These are phyloP conservation scores for Hyphodiscus hymeniophilus DNA, from an alignment of 495 filamentous ascomycete species.

Conservation along the genomic window DNA sequence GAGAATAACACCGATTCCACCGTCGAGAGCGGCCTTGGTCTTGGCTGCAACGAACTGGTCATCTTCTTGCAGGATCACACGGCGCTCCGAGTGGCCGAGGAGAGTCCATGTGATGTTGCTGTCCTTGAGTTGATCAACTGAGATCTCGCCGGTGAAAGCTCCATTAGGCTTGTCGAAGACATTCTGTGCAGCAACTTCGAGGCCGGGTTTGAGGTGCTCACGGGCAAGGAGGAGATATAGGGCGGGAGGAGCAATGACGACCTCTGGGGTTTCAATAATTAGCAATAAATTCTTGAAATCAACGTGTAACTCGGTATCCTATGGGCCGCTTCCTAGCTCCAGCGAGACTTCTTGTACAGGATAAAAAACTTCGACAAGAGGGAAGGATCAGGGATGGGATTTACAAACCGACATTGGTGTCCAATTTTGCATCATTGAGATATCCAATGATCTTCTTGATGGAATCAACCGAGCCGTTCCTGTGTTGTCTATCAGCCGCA, in stretches of 20 bases:
- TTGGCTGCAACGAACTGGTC: constrained; percentile 86
- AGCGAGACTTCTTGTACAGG: constrained; percentile 2
- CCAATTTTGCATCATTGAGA: constrained; percentile 72
- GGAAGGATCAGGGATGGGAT: neutral
- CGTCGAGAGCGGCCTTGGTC: constrained; percentile 82
- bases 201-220: constrained; percentile 51
- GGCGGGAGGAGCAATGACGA: constrained; percentile 84
- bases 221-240: constrained; percentile 84
- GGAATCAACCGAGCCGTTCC: constrained; percentile 85
- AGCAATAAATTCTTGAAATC: constrained; percentile 1
- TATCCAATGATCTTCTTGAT: constrained; percentile 81
- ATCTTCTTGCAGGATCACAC: constrained; percentile 75
- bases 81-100: constrained; percentile 88
- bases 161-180: constrained; percentile 95
- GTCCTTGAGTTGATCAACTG: constrained; percentile 81
- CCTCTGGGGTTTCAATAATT: constrained; percentile 48
- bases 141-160: constrained; percentile 96
- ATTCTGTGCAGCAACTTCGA: constrained; percentile 88
- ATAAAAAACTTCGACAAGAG: neutral
- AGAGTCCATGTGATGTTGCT: constrained; percentile 78
- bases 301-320: neutral
- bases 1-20: constrained; percentile 83
- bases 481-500: constrained; percentile 26
- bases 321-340: neutral
- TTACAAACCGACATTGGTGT: constrained; percentile 54